Percentiles rank a stretch among this genome's conserved stretches.
Evolutionary conservation across 345 rosid genomes (phyloP).

Genomic region (Salix arbutifolia): DNA sequence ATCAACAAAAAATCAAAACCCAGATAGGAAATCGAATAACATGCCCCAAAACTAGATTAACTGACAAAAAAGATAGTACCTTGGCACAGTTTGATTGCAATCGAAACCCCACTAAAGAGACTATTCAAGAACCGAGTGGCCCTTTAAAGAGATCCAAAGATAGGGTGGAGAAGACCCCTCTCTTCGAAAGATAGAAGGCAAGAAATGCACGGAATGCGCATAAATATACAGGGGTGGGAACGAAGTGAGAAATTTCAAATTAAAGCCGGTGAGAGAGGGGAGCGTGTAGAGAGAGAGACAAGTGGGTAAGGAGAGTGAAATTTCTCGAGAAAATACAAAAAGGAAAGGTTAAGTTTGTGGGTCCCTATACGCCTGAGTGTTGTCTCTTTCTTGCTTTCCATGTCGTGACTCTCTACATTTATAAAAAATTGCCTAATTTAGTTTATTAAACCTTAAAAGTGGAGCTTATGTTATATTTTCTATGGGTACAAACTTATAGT

Average conservation of each 20-base stretch:
- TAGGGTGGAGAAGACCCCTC: neutral
- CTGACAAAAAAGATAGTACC: neutral
- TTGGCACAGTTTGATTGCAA: neutral
- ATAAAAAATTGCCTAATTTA: too few relatives aligned
- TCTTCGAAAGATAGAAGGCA: neutral
- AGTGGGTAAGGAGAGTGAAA: conserved; percentile 23
- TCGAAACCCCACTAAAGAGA: neutral
- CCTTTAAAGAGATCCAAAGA: neutral
- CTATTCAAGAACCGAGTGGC: neutral
- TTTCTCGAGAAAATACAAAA: conserved; percentile 60
- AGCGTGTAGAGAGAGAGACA: neutral
- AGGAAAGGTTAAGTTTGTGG: conserved; percentile 9
- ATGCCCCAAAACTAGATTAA: neutral
- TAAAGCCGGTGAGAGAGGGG: conserved; percentile 2
- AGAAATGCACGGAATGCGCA: conserved; percentile 12
- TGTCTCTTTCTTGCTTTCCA: neutral
- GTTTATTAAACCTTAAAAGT: too few relatives aligned
- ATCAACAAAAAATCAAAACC: neutral
- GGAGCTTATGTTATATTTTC: too few relatives aligned
- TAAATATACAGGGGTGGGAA: neutral
- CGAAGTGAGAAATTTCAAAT: conserved; percentile 7
- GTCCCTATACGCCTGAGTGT: conserved; percentile 3
- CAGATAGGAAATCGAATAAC: neutral
- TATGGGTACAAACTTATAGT: too few relatives aligned
- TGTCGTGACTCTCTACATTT: too few relatives aligned